Evolutionary conservation across 306 rosid species (phyloP).

Genomic region (Pyrus bretschneideri): DNA sequence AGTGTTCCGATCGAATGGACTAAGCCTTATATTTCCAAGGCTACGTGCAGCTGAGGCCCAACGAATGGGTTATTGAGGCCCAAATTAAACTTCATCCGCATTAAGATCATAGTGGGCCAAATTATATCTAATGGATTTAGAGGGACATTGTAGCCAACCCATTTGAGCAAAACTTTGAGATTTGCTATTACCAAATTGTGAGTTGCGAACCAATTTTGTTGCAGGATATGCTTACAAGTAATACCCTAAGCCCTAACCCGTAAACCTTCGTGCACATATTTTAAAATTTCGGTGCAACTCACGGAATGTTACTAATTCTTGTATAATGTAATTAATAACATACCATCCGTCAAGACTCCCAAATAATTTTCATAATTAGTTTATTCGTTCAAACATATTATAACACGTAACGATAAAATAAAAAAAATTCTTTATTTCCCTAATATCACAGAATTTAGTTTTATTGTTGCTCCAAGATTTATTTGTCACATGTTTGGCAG

Average conservation of each 20-base stretch:
- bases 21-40: not conserved
- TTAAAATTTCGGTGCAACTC: no score
- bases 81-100: not conserved
- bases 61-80: not conserved
- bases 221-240: not conserved
- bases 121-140: not conserved
- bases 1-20: not conserved
- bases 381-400: not conserved
- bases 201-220: not conserved
- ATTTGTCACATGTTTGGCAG: not conserved
- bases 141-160: not conserved
- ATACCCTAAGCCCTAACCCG: not conserved
- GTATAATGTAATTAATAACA: no score
- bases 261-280: no score
- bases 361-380: no score
- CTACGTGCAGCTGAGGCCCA: not conserved
- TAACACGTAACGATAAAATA: no score
- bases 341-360: no score
- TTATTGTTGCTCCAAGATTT: not conserved
- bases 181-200: no score
- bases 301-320: no score
- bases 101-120: not conserved
- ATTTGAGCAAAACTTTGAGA: not conserved
- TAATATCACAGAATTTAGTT: not conserved
- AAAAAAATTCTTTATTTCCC: not conserved